These are phyloP conservation scores for Arthrobotrys iridis DNA, from an alignment of 2,329 filamentous ascomycete genomes.

Conservation along the genomic window DNA sequence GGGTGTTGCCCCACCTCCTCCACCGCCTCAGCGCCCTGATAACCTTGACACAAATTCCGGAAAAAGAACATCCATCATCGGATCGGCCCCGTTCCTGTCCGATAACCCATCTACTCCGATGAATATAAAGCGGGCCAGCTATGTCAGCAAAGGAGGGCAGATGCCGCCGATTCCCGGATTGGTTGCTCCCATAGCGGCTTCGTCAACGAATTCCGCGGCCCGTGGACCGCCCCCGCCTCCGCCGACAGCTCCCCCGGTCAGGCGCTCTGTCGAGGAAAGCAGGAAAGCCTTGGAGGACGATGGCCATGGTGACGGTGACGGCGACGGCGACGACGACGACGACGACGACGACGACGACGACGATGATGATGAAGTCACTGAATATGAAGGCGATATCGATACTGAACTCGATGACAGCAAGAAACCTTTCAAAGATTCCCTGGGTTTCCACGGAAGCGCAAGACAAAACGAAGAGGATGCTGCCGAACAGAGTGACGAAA, in stretches of 20 bases:
- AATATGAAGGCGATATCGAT: slow-evolving; percentile 98
- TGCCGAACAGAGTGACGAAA: slow-evolving; percentile 56
- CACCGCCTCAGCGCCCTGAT: slow-evolving; percentile 20
- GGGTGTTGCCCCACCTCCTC: slow-evolving; percentile 63
- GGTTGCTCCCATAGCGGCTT: background rate
- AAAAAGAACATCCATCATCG: slow-evolving; percentile 46
- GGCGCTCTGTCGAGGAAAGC: slow-evolving; percentile 59
- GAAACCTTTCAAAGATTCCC: slow-evolving; percentile 89
- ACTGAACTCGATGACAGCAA: slow-evolving; percentile 90
- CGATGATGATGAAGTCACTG: slow-evolving; percentile 82
- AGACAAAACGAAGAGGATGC: slow-evolving; percentile 26
- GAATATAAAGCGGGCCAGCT: slow-evolving; percentile 56
- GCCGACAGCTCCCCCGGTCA: slow-evolving; percentile 68
- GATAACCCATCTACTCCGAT: slow-evolving; percentile 64
- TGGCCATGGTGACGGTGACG: slow-evolving; percentile 72
- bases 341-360: slow-evolving; percentile 66
- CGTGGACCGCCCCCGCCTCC: slow-evolving; percentile 76
- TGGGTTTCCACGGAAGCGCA: slow-evolving; percentile 69
- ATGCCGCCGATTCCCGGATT: slow-evolving; percentile 61
- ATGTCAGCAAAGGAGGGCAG: slow-evolving; percentile 55
- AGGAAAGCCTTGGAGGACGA: slow-evolving; percentile 63
- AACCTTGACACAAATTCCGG: slow-evolving; percentile 9
- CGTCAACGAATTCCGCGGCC: slow-evolving; percentile 57
- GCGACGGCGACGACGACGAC: slow-evolving; percentile 85
- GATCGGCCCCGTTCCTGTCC: slow-evolving; percentile 69